Base-by-base conservation (phyloP, 176 grass and related monocot genomes). In the Poa pratensis region DNA sequence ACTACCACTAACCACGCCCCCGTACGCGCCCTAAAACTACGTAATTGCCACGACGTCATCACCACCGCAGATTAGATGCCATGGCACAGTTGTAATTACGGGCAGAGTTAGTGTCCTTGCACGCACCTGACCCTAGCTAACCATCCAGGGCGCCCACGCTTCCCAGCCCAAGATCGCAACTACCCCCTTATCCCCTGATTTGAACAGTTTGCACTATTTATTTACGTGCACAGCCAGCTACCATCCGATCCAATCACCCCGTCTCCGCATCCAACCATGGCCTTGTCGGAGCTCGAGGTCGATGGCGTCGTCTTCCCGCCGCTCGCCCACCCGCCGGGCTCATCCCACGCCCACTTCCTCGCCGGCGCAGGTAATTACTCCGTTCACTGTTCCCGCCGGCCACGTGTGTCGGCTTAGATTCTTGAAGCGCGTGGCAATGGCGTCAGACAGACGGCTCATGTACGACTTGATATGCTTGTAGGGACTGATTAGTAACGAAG, bases 291-390 rank as follows among this genome's bases (percentile, higher is more conserved):
- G 76, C 7, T 94, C 0, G 89, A 78, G 23, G 72, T 94, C 51
- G 92, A 94, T 2, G 89, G 86, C 60, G 53, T 94, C 54, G 81
- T 77, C 64, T 94, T 94, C 89, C 83, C 86, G 65, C 86, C 89
- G 49, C 76, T 61, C 55, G 54, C 51, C 64, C 27, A 51, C 26
- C 92, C 89, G 20, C 86, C 89, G 75, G 89, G 76, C 58, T 87
- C 89, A 76, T 57, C 2, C 45, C 39, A 1, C 59, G 3, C 86
- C 12, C 89, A 83, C 64, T 90, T 94, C 83, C 92, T 94, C 89
- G 92, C 62, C 80, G 92, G 92, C 28, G 92, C 92, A 76, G 92
- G 92, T 93, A 3, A 32, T 1, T 1, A 0, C 0, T 11, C 4
- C 16, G 26, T 51, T 10, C 27, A 28, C n/a, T n/a, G 6, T 20